Conservation (phyloP, 129 eudicot species). For the Flaveria linearis region DNA sequence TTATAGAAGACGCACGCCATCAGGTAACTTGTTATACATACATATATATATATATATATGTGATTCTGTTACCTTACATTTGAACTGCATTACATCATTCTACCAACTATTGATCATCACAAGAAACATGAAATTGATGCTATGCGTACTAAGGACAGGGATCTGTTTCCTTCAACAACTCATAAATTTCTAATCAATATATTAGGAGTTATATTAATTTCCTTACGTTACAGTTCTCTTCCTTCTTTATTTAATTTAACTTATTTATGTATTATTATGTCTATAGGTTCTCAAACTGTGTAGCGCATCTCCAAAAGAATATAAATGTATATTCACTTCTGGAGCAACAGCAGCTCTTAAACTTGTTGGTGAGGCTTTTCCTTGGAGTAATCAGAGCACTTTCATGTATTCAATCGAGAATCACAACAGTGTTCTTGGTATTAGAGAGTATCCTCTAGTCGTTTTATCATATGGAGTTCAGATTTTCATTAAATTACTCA, state of each 20-base stretch:
- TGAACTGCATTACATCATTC: not conserved
- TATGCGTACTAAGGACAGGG: not conserved
- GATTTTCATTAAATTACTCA: not conserved
- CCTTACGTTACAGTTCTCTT: not conserved
- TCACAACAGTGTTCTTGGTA: slow-evolving; percentile 97
- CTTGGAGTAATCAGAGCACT: slow-evolving; percentile 76
- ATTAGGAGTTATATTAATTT: not conserved
- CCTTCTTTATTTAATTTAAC: not conserved
- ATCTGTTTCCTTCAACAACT: not conserved
- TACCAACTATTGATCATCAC: not conserved
- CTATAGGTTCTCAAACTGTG: slow-evolving; percentile 71
- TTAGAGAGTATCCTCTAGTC: slow-evolving; percentile 79
- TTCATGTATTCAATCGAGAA: slow-evolving; percentile 90
- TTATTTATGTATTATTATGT: not conserved
- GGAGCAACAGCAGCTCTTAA: slow-evolving; percentile 97
- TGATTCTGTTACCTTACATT: not conserved
- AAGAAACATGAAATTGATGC: not conserved
- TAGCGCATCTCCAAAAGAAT: slow-evolving; percentile 85
- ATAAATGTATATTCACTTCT: slow-evolving; percentile 86
- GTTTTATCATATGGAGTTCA: not conserved
- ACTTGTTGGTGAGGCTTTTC: slow-evolving; percentile 96
- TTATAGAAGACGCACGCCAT: slow-evolving; percentile 69
- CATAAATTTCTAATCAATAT: not conserved
- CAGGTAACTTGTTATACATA: slow-evolving; percentile 47
- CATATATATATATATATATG: not conserved